phyloP scores from a whole-genome alignment of 441 rosid species.

The Melastoma candidum region DNA sequence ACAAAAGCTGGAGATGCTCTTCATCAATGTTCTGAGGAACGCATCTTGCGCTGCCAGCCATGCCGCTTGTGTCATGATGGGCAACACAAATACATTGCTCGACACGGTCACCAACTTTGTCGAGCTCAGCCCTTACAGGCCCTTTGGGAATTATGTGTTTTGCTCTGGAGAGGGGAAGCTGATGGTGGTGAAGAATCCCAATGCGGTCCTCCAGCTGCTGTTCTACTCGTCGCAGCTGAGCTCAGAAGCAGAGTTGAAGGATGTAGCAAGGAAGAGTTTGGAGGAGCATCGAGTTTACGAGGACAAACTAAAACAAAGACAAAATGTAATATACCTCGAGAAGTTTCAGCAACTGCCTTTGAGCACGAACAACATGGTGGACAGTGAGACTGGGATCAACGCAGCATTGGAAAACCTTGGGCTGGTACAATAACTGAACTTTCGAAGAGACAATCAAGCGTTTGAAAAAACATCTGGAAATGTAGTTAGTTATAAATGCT shows the following conservation, averaged over 20 bases:
- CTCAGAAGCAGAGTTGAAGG: slow-evolving; percentile 22
- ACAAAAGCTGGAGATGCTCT: slow-evolving; percentile 16
- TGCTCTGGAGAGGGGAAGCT: slow-evolving; percentile 33
- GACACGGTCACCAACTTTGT: slow-evolving; percentile 47
- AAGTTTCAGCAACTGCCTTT: slow-evolving; percentile 27
- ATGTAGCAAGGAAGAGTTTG: slow-evolving; percentile 31
- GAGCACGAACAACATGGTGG: slow-evolving; percentile 17
- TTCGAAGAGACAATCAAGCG: neutral
- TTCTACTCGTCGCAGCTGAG: slow-evolving; percentile 48
- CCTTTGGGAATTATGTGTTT: slow-evolving; percentile 62
- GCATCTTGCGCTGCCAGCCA: slow-evolving; percentile 36
- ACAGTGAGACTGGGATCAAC: slow-evolving; percentile 3
- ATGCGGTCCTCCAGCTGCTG: slow-evolving; percentile 62
- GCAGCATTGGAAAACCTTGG: slow-evolving; percentile 40
- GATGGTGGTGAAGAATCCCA: slow-evolving; percentile 49
- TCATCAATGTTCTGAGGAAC: slow-evolving; percentile 34
- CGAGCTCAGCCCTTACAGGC: slow-evolving; percentile 66
- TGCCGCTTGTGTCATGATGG: slow-evolving; percentile 49
- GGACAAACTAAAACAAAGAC: slow-evolving; percentile 23
- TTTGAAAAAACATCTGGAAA: neutral
- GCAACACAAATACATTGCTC: slow-evolving; percentile 44
- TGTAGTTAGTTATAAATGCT: too few species aligned
- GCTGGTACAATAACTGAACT: slow-evolving; percentile 33
- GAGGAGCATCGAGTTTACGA: slow-evolving; percentile 36
- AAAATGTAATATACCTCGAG: slow-evolving; percentile 17